Percentiles rank a stretch among this genome's conserved stretches.
Conservation (phyloP, 1,139 yeast species). For the Protomyces macrosporus region DNA sequence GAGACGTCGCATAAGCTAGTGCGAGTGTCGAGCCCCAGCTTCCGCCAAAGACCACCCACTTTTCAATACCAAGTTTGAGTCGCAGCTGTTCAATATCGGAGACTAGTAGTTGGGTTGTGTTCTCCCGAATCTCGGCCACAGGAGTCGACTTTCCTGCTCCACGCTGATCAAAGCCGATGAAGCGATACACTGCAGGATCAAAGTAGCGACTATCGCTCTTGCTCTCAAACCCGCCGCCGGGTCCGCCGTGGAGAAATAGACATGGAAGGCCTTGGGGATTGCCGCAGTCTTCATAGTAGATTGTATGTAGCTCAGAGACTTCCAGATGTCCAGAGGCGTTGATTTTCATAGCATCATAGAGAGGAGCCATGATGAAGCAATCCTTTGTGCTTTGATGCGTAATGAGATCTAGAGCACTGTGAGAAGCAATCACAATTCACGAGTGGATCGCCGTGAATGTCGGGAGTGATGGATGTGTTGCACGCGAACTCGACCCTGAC, state of each 20-base stretch:
- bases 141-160: constrained; percentile 10
- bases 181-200: constrained; percentile 7
- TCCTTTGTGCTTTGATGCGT: too few species aligned
- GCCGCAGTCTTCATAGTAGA: constrained; percentile 14
- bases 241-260: constrained; percentile 11
- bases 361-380: neutral
- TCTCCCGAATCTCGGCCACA: neutral
- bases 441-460: too few species aligned
- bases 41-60: constrained; percentile 15
- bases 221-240: constrained; percentile 11
- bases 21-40: constrained; percentile 10
- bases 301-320: constrained; percentile 5
- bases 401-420: too few species aligned
- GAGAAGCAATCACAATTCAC: too few species aligned
- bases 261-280: neutral
- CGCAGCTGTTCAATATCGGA: constrained; percentile 7
- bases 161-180: constrained; percentile 11
- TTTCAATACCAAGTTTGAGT: neutral
- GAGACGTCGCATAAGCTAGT: neutral
- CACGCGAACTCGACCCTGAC: too few species aligned
- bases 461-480: too few species aligned
- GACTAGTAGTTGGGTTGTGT: constrained; percentile 7
- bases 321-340: neutral
- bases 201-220: constrained; percentile 7
- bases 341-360: neutral